phyloP scores from a whole-genome alignment of 352 stramenopile genomes.

The Elongisporangium senticosum region DNA sequence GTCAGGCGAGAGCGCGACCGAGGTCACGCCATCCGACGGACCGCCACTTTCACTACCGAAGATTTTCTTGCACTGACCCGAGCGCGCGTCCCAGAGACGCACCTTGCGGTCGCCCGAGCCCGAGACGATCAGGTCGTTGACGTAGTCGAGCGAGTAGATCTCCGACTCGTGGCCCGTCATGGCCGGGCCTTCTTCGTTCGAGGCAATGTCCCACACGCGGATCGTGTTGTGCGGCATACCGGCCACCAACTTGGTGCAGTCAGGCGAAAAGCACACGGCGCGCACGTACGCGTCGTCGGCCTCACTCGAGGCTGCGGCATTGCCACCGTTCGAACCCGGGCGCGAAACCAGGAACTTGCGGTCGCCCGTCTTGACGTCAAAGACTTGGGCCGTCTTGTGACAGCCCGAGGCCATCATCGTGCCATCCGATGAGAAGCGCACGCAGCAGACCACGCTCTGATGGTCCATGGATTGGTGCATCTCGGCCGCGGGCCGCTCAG shows the following conservation, averaged over 20 bases:
- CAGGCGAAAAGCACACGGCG: slow-evolving; percentile 80
- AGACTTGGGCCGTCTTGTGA: slow-evolving; percentile 84
- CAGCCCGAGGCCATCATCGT: slow-evolving; percentile 84
- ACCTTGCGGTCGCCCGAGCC: slow-evolving; percentile 80
- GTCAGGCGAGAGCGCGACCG: slow-evolving; percentile 73
- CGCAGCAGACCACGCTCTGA: slow-evolving; percentile 84
- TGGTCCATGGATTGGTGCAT: slow-evolving; percentile 88
- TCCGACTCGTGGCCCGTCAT: slow-evolving; percentile 84
- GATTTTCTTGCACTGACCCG: slow-evolving; percentile 78
- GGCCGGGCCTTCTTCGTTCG: slow-evolving; percentile 75
- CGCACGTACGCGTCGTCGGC: slow-evolving; percentile 78
- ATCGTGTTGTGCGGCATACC: slow-evolving; percentile 88
- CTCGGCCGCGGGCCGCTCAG: slow-evolving; percentile 72
- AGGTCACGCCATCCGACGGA: slow-evolving; percentile 77
- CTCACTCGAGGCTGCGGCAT: slow-evolving; percentile 46
- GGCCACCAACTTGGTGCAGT: slow-evolving; percentile 81
- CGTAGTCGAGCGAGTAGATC: slow-evolving; percentile 85
- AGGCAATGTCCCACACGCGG: slow-evolving; percentile 81
- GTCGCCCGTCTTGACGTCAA: slow-evolving; percentile 81
- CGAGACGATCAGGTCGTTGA: slow-evolving; percentile 85
- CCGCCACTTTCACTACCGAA: slow-evolving; percentile 79
- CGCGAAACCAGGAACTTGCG: slow-evolving; percentile 79
- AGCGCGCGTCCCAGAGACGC: slow-evolving; percentile 77
- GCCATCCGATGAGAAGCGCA: slow-evolving; percentile 78
- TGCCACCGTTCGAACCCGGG: slow-evolving; percentile 37